Conservation (phyloP, 1,284 basidiomycete genomes). For the Mycosarcoma maydis region DNA sequence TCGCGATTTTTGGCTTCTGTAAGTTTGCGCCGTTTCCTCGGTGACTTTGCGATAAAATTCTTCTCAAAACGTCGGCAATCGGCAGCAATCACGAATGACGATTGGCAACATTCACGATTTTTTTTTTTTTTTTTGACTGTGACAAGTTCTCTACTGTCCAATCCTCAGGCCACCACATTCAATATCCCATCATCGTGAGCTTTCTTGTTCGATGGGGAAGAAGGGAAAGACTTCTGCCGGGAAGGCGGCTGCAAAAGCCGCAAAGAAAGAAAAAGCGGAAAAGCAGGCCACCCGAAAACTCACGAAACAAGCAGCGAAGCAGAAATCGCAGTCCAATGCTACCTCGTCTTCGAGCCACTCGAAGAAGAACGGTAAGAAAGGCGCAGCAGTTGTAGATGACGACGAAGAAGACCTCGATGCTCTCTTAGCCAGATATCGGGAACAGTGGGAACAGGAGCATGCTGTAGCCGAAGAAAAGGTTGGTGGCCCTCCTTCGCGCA, state of each 20-base stretch:
- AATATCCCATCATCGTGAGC: neutral
- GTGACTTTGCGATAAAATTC: conserved; percentile 3
- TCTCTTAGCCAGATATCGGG: conserved; percentile 56
- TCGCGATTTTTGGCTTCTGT: neutral
- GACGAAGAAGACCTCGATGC: conserved; percentile 66
- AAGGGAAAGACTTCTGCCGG: conserved; percentile 59
- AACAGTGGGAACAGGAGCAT: conserved; percentile 63
- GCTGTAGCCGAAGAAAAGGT: conserved; percentile 57
- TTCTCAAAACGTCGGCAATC: too few species aligned
- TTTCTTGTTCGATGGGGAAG: conserved; percentile 55
- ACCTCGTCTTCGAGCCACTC: conserved; percentile 6
- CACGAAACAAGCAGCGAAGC: conserved; percentile 52
- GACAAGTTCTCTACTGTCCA: too few species aligned
- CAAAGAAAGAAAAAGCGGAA: conserved; percentile 66
- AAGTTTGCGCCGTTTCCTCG: neutral
- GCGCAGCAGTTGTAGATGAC: conserved; percentile 31
- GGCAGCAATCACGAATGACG: too few species aligned
- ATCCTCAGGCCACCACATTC: too few species aligned
- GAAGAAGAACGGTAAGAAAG: conserved; percentile 49
- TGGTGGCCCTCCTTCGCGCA: conserved; percentile 52
- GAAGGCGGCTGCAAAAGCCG: conserved; percentile 63
- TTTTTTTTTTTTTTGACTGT: conserved; percentile 10
- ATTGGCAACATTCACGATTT: too few species aligned
- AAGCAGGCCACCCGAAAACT: conserved; percentile 60
- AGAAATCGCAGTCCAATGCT: conserved; percentile 22